A percentile compares a stretch with the other conserved stretches of the same genome.
These are phyloP conservation scores for Saccharomycopsis oosterbeekiorum DNA, from an alignment of 805 yeast species.

Conservation along the genomic window DNA sequence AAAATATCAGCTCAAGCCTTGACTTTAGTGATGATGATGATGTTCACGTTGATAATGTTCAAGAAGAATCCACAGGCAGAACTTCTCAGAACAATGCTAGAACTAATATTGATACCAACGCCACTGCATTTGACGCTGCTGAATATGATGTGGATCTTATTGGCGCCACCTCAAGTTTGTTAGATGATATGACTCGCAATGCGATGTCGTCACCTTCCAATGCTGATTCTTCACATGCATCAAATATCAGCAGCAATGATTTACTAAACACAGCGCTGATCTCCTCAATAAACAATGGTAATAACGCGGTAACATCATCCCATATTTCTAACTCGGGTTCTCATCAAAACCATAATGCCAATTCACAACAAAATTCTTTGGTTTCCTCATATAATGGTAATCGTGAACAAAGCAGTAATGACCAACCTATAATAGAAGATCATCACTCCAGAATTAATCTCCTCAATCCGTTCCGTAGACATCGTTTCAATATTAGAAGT, in stretches of 20 bases:
- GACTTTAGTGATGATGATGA: background rate
- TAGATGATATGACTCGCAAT: background rate
- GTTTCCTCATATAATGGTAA: background rate
- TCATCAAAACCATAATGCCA: background rate
- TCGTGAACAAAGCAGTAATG: background rate
- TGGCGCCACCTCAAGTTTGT: background rate
- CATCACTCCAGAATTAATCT: background rate
- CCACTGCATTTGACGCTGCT: background rate
- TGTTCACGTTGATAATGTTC: too few species aligned
- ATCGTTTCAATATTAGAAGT: slow-evolving; percentile 1
- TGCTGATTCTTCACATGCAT: background rate
- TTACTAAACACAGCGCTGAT: background rate
- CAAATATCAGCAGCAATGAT: background rate
- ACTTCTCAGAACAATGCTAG: too few species aligned
- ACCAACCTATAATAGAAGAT: background rate
- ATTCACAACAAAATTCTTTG: background rate
- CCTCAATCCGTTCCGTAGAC: background rate
- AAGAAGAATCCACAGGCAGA: too few species aligned
- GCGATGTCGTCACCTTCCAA: background rate
- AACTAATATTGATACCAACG: background rate
- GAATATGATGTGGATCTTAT: background rate
- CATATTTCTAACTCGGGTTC: background rate
- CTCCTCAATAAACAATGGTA: background rate
- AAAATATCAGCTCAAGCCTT: background rate
- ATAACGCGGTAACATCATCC: background rate